Evolutionary conservation across 2,329 filamentous ascomycete species (phyloP).

Genomic region (Chalaropsis thielavioides): DNA sequence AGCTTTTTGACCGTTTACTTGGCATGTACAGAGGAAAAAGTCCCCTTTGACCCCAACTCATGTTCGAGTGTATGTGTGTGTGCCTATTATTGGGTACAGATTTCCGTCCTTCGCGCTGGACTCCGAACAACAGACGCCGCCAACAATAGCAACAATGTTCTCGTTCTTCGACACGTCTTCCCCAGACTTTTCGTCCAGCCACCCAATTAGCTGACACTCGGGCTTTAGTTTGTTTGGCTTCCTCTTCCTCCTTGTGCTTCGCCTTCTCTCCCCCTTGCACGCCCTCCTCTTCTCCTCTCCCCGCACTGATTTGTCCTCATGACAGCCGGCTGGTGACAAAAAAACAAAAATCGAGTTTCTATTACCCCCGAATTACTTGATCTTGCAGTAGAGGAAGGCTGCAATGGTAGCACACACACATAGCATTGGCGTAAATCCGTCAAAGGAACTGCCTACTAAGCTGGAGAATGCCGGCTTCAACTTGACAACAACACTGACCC

Average conservation of each 20-base stretch:
- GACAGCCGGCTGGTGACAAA: neutral
- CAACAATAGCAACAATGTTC: neutral
- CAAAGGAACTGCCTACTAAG: neutral
- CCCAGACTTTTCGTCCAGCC: neutral
- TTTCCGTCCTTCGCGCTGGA: neutral
- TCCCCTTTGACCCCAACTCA: neutral
- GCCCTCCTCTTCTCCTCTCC: neutral
- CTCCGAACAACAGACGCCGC: neutral
- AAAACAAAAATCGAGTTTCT: slow-evolving; percentile 6
- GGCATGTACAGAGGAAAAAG: neutral
- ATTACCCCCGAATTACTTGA: slow-evolving; percentile 16
- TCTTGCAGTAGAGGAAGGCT: slow-evolving; percentile 1
- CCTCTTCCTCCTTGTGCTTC: neutral
- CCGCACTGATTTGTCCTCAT: slow-evolving; percentile 7
- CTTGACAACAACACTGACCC: neutral
- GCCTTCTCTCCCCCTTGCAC: neutral
- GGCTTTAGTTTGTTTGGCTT: neutral
- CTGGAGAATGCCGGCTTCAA: neutral
- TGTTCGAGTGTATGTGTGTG: too few relatives aligned
- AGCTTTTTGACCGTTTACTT: neutral
- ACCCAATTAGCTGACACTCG: neutral
- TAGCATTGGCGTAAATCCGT: neutral
- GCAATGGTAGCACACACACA: neutral
- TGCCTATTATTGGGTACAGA: neutral
- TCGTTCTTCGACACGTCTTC: neutral